Evolutionary conservation across 805 yeast genomes (phyloP), one percentile per base, ranked within the genome.

Genomic region (Metschnikowia lachancei): DNA sequence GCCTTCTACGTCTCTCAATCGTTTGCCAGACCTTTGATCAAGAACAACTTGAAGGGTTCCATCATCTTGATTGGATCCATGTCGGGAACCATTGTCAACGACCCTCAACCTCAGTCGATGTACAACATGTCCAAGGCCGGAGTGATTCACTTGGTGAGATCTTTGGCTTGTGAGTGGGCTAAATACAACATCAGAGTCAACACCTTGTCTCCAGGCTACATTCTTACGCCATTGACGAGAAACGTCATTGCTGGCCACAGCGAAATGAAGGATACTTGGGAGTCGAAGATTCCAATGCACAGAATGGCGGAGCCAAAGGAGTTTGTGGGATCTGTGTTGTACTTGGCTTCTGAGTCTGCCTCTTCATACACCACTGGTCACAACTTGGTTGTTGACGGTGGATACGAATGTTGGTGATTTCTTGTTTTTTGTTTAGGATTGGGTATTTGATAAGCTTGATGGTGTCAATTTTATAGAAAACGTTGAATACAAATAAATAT

Each of bases 101-200:
- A 81, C 62, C 91, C 91, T 30, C 90, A 84, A 64, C 87, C 87
- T 17, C 90, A 84, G 66, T 76, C 81, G 53, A 86, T 86, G 56
- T 86, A 86, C 76, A 86, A 86, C 75, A 82, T 84, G 86, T 76
- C 92, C 57, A 86, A 86, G 71, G 94, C 94, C 14, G 94, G 91
- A 62, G 92, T 85, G 36, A 85, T 85, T 58, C 94, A 86, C 67
- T 71, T 86, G 76, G 86, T 78, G 45, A 80, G 80, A 63, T 78
- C 91, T 2, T 70, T 86, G 56, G 94, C 90, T 35, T 79, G 83
- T 52, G 95, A 86, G 66, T 86, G 94, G 94, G 87, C 94, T 41
- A 75, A 79, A 57, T 81, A 79, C 68, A 79, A 80, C 58, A 82
- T 84, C 60, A 78, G 92, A 65, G 88, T 86, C 56, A 85, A 86